Evolutionary conservation across 495 filamentous ascomycete genomes (phyloP), one percentile per base, ranked within the genome.

Genomic region (Trichodelitschia bisporula): DNA sequence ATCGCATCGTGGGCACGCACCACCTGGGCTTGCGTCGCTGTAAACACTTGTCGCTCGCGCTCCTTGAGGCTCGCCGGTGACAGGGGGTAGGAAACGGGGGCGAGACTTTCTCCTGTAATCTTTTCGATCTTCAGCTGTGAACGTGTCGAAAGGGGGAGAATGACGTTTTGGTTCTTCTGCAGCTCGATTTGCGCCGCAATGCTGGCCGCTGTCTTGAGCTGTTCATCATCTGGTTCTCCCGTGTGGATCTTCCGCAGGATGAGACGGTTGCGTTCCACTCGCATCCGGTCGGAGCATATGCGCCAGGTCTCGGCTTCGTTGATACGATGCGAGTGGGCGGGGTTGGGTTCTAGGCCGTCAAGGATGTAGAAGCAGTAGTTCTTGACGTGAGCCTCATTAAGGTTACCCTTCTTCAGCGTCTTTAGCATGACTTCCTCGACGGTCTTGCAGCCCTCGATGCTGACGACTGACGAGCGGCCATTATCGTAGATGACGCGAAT

Each of bases 191-290:
- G 77, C 47, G 69, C 54, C 17, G 75, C 78, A 36, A 93, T 79
- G 34, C 64, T 69, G 12, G 80, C 77, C 13, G 83, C 82, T 35
- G 75, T 64, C 38, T 70, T 64, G 33, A 91, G 57, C 46, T 93
- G 80, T 17, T 77, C 59, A 15, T 66, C 59, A 24, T 79, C 75
- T 4, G 83, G 83, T 40, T 89, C 77, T 9, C 79, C 82, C 15
- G 72, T 66, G 45, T 82, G 77, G 15, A 86, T 77, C 45, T 84
- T 83, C 15, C 83, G 60, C 2, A 99, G 57, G 31, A 99, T 93
- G 30, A 99, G 61, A 16, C 83, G 68, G 35, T 78, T 79, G 33
- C 89, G 66, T 44, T 99, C 89, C 2, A 72, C 67, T 14, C 77
- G 58, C 18, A 53, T 64, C 40, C 59, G 58, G 40, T 83, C 72